Evolutionary conservation across 805 yeast species (phyloP), one percentile per base, ranked within the genome.

Genomic region (Candida nonsorbophila): DNA sequence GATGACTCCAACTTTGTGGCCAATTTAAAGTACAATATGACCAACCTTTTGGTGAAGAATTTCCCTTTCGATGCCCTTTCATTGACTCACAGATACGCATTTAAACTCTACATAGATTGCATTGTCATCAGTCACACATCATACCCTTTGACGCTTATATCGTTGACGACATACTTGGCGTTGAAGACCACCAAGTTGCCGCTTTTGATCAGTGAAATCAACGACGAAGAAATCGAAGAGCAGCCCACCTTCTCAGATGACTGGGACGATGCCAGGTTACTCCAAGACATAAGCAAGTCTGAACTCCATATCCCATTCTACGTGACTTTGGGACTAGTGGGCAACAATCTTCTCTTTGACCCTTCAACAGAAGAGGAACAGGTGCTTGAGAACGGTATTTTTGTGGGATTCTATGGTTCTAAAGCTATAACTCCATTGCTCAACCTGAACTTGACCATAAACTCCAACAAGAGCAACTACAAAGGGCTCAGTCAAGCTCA

Each of bases 231-330:
- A 35, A 74, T 85, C 13, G 95, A 82, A 49, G 96, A 88, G 53
- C 79, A 84, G 38, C 97, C 97, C 1, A 81, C 85, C 0, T 88
- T 90, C 45, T 78, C 88, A 22, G 97, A 88, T 46, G 95, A 86
- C 42, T 90, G 83, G 88, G 80, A 66, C 45, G 63, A 60, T 36
- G 74, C 79, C 16, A 65, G 41, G 32, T 67, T 47, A 21, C 56
- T 82, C 17, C 65, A 71, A 10, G 44, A 55, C 1, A 27, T 30
- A 5, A 21, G 22, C 11, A 32, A 33, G 5, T 19, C 14, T 2
- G 27, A 25, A 2, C 74, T 74, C 55, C 67, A 72, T 25, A 90
- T 94, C 0, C 95, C 97, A 0, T 54, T 90, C 11, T 59, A 84
- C 21, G 76, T 92, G 42, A 74, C 90, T 0, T 56, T 82, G 16